These are phyloP conservation scores for Pilatotrama ljubarskyi DNA, from an alignment of 768 basidiomycete genomes.

Conservation along the genomic window DNA sequence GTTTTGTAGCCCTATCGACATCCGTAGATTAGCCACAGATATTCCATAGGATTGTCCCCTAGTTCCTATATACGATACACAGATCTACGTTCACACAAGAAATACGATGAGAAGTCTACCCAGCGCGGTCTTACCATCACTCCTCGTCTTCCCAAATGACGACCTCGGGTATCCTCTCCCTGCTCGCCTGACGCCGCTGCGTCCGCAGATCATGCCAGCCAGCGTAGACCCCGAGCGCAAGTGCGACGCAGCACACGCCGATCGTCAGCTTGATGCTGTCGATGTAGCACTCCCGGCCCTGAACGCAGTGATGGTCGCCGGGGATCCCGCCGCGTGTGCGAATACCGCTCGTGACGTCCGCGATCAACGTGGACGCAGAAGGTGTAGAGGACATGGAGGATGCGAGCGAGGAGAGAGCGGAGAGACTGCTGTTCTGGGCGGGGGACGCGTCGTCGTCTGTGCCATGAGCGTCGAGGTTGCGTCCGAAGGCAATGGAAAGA, in stretches of 20 bases:
- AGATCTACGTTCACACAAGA: neutral
- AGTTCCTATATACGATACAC: neutral
- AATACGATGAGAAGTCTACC: neutral
- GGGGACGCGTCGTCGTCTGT: conserved; percentile 4
- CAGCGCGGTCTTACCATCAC: neutral
- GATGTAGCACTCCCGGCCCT: conserved; percentile 61
- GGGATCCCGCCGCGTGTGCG: conserved; percentile 22
- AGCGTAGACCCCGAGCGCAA: conserved; percentile 52
- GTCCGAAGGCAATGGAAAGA: conserved; percentile 83
- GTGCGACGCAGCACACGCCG: conserved; percentile 45
- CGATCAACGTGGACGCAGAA: neutral
- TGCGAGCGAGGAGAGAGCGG: neutral
- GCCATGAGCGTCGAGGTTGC: conserved; percentile 74
- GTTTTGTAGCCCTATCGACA: too few species aligned
- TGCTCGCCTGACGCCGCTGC: conserved; percentile 6
- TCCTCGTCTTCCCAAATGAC: conserved; percentile 28
- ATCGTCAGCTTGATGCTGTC: conserved; percentile 53
- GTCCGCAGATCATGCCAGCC: conserved; percentile 44
- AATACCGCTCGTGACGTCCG: neutral
- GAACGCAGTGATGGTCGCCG: conserved; percentile 48
- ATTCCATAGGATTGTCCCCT: too few species aligned
- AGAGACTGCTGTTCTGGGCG: neutral
- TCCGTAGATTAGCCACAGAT: too few species aligned
- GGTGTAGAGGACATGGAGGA: neutral
- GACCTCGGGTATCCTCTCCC: conserved; percentile 13